phyloP scores from a whole-genome alignment of 345 rosid species.

The Citrus hindsii region DNA sequence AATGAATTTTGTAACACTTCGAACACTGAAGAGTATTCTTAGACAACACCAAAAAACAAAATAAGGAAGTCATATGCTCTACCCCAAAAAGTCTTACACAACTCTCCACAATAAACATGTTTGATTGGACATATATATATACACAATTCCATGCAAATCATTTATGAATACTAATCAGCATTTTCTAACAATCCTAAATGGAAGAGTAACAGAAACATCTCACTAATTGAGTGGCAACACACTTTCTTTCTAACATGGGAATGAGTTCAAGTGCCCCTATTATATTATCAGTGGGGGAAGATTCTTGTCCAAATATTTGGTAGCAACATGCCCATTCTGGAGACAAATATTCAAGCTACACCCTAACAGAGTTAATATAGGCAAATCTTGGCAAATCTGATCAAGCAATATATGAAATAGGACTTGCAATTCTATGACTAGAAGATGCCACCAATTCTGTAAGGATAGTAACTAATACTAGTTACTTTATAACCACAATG shows the following conservation, averaged over 20 bases:
- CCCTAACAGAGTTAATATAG: too few species aligned
- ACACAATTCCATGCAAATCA: not conserved
- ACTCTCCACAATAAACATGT: not conserved
- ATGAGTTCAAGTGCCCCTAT: too few species aligned
- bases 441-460: not conserved
- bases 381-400: too few species aligned
- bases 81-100: not conserved
- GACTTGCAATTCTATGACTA: not conserved
- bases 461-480: not conserved
- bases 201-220: not conserved
- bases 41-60: not conserved
- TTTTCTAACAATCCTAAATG: not conserved
- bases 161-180: not conserved
- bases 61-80: not conserved
- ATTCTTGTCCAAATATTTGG: too few species aligned
- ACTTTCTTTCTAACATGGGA: too few species aligned
- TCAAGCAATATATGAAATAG: not conserved
- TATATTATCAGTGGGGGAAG: too few species aligned
- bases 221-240: too few species aligned
- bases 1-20: conserved; percentile 2
- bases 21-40: not conserved
- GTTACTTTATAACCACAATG: not conserved
- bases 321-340: too few species aligned
- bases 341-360: too few species aligned
- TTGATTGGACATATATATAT: not conserved